A percentile compares a stretch with the other conserved stretches of the same genome.
These are phyloP conservation scores for Citrus trifoliata DNA, from an alignment of 345 rosid species.

Conservation along the genomic window DNA sequence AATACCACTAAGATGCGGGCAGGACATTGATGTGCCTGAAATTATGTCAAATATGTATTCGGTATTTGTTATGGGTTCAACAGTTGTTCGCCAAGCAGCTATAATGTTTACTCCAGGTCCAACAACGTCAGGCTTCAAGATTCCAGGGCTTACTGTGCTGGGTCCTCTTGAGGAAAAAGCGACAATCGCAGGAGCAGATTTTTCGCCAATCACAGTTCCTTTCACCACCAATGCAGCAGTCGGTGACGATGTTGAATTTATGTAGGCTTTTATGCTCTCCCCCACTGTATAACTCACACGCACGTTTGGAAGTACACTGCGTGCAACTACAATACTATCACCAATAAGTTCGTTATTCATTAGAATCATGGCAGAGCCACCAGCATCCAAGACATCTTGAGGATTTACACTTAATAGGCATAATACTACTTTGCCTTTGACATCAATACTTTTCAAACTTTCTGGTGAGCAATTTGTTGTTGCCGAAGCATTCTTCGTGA, in stretches of 20 bases:
- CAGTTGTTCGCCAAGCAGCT: neutral
- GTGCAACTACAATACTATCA: too few relatives aligned
- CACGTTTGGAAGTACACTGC: neutral
- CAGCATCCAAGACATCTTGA: neutral
- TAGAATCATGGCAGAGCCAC: neutral
- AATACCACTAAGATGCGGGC: neutral
- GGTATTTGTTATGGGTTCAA: neutral
- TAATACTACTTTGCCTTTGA: neutral
- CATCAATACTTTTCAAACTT: too few relatives aligned
- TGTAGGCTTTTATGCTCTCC: neutral
- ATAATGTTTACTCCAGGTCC: neutral
- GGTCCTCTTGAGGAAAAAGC: neutral
- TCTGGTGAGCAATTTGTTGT: neutral
- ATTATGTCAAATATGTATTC: neutral
- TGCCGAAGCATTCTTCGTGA: neutral
- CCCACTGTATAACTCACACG: neutral
- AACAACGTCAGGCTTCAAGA: neutral
- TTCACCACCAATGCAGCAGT: neutral
- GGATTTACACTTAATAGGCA: neutral
- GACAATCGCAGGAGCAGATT: neutral
- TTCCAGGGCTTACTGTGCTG: neutral
- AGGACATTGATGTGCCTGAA: neutral
- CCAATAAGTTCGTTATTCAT: neutral
- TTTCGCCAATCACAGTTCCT: neutral
- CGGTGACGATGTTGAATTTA: neutral